Percentiles rank a stretch among this genome's conserved stretches.
Evolutionary conservation across 2,329 filamentous ascomycete species (phyloP).

Genomic region (Simplicillium sp.): DNA sequence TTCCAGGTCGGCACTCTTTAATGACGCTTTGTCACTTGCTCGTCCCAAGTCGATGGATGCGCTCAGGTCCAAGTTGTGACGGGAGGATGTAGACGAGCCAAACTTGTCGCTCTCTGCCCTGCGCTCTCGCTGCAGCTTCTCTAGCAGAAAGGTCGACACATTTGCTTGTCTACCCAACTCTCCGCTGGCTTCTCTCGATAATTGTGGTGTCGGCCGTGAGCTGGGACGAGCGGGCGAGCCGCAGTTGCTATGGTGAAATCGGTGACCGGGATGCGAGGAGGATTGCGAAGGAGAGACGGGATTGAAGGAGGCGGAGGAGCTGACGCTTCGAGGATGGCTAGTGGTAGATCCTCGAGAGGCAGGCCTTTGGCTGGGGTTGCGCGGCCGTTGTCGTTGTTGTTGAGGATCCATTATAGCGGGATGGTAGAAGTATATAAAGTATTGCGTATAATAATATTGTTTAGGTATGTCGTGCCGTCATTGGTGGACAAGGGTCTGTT

Average conservation of each 20-base stretch:
- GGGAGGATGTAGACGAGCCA: slow-evolving; percentile 19
- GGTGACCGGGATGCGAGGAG: slow-evolving; percentile 25
- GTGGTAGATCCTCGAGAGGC: slow-evolving; percentile 36
- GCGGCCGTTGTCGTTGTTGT: too few relatives aligned
- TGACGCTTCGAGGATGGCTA: slow-evolving; percentile 31
- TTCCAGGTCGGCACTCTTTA: slow-evolving; percentile 21
- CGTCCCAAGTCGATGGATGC: slow-evolving; percentile 27
- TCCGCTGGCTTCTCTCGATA: slow-evolving; percentile 31
- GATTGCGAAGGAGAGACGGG: slow-evolving; percentile 24
- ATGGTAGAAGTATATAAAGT: too few relatives aligned
- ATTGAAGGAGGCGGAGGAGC: slow-evolving; percentile 30
- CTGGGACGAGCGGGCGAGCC: slow-evolving; percentile 24
- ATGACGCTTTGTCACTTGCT: slow-evolving; percentile 27
- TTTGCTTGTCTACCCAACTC: slow-evolving; percentile 30
- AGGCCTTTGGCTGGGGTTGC: slow-evolving; percentile 6
- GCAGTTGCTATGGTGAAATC: slow-evolving; percentile 28
- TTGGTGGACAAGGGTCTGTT: too few relatives aligned
- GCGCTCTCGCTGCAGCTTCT: slow-evolving; percentile 43
- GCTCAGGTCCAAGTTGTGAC: slow-evolving; percentile 25
- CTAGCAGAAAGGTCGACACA: slow-evolving; percentile 43
- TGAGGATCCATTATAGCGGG: too few relatives aligned
- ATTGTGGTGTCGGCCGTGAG: slow-evolving; percentile 28
- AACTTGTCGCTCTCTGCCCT: slow-evolving; percentile 36
- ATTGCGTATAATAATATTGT: not conserved
- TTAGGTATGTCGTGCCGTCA: too few relatives aligned